Conservation (phyloP, 768 basidiomycete species). For the Clitopilus hobsonii region DNA sequence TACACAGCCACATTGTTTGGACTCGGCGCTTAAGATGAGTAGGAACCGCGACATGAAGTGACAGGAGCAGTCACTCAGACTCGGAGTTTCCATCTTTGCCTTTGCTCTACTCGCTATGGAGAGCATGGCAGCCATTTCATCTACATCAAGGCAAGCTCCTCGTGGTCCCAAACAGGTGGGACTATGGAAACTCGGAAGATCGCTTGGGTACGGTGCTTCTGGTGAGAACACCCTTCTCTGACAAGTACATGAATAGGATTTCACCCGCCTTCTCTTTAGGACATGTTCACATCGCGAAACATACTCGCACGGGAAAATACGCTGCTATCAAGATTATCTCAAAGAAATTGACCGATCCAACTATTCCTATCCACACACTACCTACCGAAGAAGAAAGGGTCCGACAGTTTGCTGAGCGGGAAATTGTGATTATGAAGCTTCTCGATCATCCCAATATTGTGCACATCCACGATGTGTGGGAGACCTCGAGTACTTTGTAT, state of each 20-base stretch:
- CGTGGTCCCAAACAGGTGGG: conserved; percentile 69
- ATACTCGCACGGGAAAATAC: conserved; percentile 82
- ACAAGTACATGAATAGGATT: too few relatives aligned
- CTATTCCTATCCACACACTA: conserved; percentile 62
- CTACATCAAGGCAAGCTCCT: conserved; percentile 17
- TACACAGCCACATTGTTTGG: conserved; percentile 38
- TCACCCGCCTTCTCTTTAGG: conserved; percentile 51
- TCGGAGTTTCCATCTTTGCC: conserved; percentile 15
- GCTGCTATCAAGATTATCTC: conserved; percentile 95
- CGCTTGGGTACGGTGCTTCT: conserved; percentile 78
- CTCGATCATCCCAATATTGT: conserved; percentile 94
- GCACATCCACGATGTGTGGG: conserved; percentile 96
- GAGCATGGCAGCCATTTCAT: conserved; percentile 15
- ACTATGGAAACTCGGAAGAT: conserved; percentile 78
- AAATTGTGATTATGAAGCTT: conserved; percentile 97
- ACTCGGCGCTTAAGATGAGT: too few relatives aligned
- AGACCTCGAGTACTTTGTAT: conserved; percentile 83
- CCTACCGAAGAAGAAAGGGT: conserved; percentile 74
- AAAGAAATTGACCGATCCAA: conserved; percentile 65
- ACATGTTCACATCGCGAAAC: conserved; percentile 84
- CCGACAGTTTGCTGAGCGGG: conserved; percentile 80
- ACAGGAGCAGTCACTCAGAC: background rate
- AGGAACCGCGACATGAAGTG: too few relatives aligned
- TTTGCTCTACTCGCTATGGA: conserved; percentile 20
- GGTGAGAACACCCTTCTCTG: conserved; percentile 36